Conservation (phyloP, 495 filamentous ascomycete genomes). For the Cudoniella acicularis region DNA sequence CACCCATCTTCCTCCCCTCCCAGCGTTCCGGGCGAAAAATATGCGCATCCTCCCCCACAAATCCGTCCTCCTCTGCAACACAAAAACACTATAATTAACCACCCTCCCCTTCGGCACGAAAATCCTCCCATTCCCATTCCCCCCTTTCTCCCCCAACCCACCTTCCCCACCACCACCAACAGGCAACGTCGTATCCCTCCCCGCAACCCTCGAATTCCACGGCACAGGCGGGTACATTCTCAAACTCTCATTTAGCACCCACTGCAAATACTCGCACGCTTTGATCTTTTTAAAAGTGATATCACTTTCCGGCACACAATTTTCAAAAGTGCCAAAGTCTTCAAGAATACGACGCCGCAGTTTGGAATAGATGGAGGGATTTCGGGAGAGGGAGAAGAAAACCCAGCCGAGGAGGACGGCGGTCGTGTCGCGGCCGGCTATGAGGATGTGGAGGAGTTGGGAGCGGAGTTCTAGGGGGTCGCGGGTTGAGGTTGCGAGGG, state of each 20-base stretch:
- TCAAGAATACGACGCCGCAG: slow-evolving; percentile 13
- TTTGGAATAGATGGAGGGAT: slow-evolving; percentile 21
- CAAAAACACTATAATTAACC: neutral
- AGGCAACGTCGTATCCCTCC: slow-evolving; percentile 49
- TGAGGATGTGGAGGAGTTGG: slow-evolving; percentile 43
- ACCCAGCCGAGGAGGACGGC: slow-evolving; percentile 36
- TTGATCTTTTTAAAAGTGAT: slow-evolving; percentile 30
- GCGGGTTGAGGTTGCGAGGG: slow-evolving; percentile 34
- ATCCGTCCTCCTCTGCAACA: neutral
- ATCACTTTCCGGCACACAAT: slow-evolving; percentile 27
- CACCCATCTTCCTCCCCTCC: slow-evolving; percentile 34
- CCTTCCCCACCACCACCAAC: slow-evolving; percentile 43
- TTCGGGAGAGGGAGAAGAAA: neutral
- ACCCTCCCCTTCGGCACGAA: neutral
- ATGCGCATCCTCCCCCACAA: slow-evolving; percentile 35
- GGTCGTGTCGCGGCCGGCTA: slow-evolving; percentile 58
- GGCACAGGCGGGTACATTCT: slow-evolving; percentile 36
- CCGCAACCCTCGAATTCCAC: slow-evolving; percentile 35
- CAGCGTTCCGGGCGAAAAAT: slow-evolving; percentile 47
- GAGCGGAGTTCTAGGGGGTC: slow-evolving; percentile 32
- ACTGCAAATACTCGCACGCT: slow-evolving; percentile 29
- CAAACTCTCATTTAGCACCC: slow-evolving; percentile 40
- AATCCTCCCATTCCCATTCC: neutral
- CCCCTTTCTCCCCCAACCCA: no score
- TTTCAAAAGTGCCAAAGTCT: slow-evolving; percentile 32